Conservation (phyloP, 2,329 filamentous ascomycete species). For the Colletotrichum brevisporum region DNA sequence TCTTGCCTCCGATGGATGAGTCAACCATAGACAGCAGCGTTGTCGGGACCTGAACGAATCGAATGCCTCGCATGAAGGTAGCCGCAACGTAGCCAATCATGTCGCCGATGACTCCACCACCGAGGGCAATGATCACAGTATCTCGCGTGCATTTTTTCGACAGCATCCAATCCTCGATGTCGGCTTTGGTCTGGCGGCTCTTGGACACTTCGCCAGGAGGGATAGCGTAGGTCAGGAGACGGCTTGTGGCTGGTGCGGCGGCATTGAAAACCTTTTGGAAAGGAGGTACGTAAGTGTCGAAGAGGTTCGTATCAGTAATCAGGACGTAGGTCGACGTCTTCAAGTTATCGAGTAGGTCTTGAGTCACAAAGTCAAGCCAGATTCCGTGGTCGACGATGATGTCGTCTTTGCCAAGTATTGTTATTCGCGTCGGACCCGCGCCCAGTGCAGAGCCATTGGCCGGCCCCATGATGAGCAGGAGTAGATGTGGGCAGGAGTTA, state of each 20-base stretch:
- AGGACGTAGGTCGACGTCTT: constrained; percentile 93
- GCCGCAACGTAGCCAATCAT: constrained; percentile 98
- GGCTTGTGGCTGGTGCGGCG: constrained; percentile 60
- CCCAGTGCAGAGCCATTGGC: constrained; percentile 38
- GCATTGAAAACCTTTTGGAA: constrained; percentile 69
- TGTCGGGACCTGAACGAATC: constrained; percentile 96
- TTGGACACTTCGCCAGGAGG: constrained; percentile 95
- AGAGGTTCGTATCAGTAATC: constrained; percentile 95
- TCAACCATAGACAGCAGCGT: constrained; percentile 98
- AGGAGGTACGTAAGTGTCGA: constrained; percentile 81
- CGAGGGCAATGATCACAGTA: constrained; percentile 93
- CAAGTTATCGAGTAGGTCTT: constrained; percentile 84
- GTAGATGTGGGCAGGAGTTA: neutral
- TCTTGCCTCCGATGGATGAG: constrained; percentile 98
- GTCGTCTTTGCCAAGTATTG: constrained; percentile 88
- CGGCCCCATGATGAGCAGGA: constrained; percentile 32
- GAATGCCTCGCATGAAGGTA: constrained; percentile 98
- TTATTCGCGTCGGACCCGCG: constrained; percentile 71
- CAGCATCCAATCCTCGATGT: constrained; percentile 98
- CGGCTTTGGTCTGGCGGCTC: constrained; percentile 91
- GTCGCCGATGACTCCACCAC: constrained; percentile 96
- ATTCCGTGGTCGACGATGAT: constrained; percentile 94
- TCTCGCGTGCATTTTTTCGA: constrained; percentile 93
- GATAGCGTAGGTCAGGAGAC: constrained; percentile 88
- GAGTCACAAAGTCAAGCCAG: constrained; percentile 85